Conservation (phyloP, 176 grass and related monocot genomes). For the Aegilops umbellulata region DNA sequence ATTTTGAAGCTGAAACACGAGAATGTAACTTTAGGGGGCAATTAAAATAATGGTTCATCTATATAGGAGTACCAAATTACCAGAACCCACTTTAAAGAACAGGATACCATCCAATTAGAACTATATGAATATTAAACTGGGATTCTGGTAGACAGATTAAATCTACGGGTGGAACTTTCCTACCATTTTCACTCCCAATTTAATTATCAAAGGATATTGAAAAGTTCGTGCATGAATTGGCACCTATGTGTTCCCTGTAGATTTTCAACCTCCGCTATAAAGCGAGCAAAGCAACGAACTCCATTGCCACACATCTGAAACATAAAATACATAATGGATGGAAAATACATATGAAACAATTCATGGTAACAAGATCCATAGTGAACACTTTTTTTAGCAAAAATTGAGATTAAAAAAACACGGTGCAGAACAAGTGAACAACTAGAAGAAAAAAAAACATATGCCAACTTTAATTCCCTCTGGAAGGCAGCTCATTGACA, state of each 20-base stretch:
- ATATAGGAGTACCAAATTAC: conserved; percentile 3
- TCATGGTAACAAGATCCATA: background rate
- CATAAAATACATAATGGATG: conserved; percentile 32
- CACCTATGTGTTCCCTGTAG: conserved; percentile 73
- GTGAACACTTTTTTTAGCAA: background rate
- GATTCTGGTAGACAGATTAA: background rate
- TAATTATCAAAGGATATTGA: background rate
- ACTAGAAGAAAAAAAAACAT: background rate
- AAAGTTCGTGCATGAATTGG: background rate
- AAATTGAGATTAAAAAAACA: background rate
- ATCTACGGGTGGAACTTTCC: background rate
- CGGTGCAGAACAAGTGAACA: background rate
- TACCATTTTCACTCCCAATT: background rate
- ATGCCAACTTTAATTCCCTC: background rate
- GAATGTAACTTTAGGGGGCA: conserved; percentile 14
- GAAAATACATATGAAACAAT: background rate
- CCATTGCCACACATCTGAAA: conserved; percentile 99
- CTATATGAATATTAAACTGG: background rate
- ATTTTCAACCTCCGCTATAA: conserved; percentile 92
- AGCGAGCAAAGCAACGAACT: conserved; percentile 85
- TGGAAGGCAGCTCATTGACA: background rate
- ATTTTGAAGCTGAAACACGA: conserved; percentile 76
- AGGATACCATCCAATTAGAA: background rate
- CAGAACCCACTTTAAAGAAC: background rate
- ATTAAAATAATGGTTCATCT: conserved; percentile 15